Conservation (phyloP, 768 basidiomycete genomes). For the Melanogaster broomeanus region DNA sequence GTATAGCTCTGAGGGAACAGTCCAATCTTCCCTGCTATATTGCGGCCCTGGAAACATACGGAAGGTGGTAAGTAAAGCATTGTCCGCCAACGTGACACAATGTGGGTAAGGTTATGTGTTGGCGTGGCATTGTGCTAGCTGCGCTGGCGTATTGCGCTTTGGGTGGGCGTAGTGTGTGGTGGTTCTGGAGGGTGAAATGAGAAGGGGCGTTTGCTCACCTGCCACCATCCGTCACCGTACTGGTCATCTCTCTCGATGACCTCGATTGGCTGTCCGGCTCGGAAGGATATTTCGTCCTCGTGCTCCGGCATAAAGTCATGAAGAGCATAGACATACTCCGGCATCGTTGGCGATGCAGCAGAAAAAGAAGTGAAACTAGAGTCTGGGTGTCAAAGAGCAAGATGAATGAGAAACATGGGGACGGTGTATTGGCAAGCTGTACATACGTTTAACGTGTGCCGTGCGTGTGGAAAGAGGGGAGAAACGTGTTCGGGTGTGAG, state of each 20-base stretch:
- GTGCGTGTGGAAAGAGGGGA: not conserved
- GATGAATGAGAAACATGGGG: not conserved
- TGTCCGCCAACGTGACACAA: slow-evolving; percentile 25
- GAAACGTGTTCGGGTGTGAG: not conserved
- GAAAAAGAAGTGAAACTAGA: not conserved
- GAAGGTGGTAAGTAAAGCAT: slow-evolving; percentile 19
- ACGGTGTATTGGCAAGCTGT: not conserved
- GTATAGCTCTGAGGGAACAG: slow-evolving; percentile 93
- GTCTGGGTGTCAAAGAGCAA: not conserved
- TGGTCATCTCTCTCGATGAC: slow-evolving; percentile 92
- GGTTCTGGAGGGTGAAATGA: slow-evolving; percentile 12
- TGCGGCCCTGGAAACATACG: slow-evolving; percentile 65
- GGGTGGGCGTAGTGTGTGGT: not conserved
- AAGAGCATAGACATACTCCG: slow-evolving; percentile 83
- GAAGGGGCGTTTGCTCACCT: slow-evolving; percentile 40
- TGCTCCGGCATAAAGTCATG: slow-evolving; percentile 92
- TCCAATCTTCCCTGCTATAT: slow-evolving; percentile 78
- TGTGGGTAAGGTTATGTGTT: slow-evolving; percentile 14
- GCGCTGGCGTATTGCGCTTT: slow-evolving; percentile 8
- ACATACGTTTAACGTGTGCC: not conserved
- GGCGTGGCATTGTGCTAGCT: slow-evolving; percentile 5
- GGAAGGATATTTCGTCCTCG: slow-evolving; percentile 89
- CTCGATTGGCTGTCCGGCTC: slow-evolving; percentile 83
- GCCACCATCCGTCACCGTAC: slow-evolving; percentile 97
- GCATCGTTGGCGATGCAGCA: slow-evolving; percentile 44